Percentiles rank a stretch among this genome's conserved stretches.
These are phyloP conservation scores for Biscogniauxia marginata DNA, from an alignment of 2,329 filamentous ascomycete genomes.

Conservation along the genomic window DNA sequence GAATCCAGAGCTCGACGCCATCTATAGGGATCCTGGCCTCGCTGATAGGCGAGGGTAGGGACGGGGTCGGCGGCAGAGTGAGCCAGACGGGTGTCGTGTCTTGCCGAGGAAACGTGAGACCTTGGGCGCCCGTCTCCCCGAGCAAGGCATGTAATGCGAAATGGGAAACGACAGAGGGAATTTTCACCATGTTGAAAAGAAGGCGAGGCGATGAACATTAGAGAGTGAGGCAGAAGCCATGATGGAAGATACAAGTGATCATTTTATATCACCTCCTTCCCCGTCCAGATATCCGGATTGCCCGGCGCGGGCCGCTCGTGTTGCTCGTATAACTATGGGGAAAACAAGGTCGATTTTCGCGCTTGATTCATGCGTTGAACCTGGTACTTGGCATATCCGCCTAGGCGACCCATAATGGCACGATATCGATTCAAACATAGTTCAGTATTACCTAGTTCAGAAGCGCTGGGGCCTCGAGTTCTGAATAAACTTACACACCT, in stretches of 20 bases:
- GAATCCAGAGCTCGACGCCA: conserved; percentile 40
- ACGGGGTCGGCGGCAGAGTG: conserved; percentile 38
- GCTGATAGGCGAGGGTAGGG: conserved; percentile 35
- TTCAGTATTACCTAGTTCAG: too few species aligned
- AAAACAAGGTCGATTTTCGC: not conserved
- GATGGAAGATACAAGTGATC: not conserved
- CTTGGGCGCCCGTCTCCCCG: not conserved
- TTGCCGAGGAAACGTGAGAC: not conserved
- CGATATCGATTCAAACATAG: too few species aligned
- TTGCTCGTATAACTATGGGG: not conserved
- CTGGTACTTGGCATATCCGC: not conserved
- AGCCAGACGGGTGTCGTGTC: conserved; percentile 29
- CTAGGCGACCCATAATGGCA: not conserved
- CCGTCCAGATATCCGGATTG: not conserved
- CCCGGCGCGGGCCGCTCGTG: not conserved
- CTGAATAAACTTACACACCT: too few species aligned
- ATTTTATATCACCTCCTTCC: not conserved
- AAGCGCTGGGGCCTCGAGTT: too few species aligned
- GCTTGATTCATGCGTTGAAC: not conserved
- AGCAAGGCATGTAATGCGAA: not conserved
- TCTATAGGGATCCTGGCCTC: conserved; percentile 32
- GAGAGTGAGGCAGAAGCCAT: not conserved
- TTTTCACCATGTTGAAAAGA: not conserved
- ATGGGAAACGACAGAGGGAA: not conserved
- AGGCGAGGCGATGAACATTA: not conserved